Evolutionary conservation across 2,329 filamentous ascomycete species (phyloP), one percentile per base, ranked within the genome.

Genomic region (Lachnellula cervina): DNA sequence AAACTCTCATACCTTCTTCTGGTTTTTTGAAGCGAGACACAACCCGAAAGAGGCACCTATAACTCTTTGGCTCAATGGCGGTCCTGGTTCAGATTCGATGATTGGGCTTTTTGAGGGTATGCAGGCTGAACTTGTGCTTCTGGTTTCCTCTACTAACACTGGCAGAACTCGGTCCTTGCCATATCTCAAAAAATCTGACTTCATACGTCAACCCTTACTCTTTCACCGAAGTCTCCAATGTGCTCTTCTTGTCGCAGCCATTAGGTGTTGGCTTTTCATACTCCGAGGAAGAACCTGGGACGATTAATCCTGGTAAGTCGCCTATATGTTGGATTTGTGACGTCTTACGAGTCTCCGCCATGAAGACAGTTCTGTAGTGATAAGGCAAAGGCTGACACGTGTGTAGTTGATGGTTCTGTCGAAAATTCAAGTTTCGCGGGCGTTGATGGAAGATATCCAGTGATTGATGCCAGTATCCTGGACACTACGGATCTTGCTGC

Each of bases 261-360:
- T 81, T 84, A 55, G 83, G 88, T 68, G 80, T 88, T 46, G 81
- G 82, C 17, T 83, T 87, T 62, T 87, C 83, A 1, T 84, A 81
- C 66, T 87, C 88, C 6, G 46, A 28, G 14, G 62, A 66, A 52
- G 57, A 51, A 19, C 49, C 51, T 11, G 62, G 65, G 46, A 65
- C 52, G 44, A 73, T 59, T 45, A 64, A 65, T 25, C 45, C 49
- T 47, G 32, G 54, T 57, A 55, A 44, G 42, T 19, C 19, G 42
- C 19, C 42, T 21, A n/a, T 21, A 11, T 19, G 7, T 44, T 14
- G 19, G 19, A 25, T 21, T 21, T 19, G 38, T 42, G 38, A 9
- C 38, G 38, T 7, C 38, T n/a, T 19, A 42, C 9, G 38, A 42
- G 38, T 11, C 17, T 16, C 16, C 17, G 17, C 9, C 38, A 9